A percentile compares a stretch with the other conserved stretches of the same genome.
These are phyloP conservation scores for Neofusicoccum parvum DNA, from an alignment of 2,329 filamentous ascomycete genomes.

Conservation along the genomic window DNA sequence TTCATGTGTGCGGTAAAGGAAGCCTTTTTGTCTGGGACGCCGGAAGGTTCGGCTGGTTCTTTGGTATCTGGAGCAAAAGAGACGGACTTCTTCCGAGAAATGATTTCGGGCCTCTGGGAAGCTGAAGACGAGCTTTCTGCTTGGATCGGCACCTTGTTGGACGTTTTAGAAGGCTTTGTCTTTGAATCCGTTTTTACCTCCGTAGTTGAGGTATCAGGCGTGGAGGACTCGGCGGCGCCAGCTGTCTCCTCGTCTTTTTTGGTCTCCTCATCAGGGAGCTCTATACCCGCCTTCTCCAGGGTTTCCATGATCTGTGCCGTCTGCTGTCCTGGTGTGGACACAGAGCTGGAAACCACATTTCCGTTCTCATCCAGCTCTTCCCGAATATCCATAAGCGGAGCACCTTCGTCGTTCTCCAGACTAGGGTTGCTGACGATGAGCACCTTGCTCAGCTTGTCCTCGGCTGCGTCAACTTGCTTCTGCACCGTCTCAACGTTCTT, in stretches of 20 bases:
- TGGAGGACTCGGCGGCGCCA: neutral
- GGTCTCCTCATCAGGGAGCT: neutral
- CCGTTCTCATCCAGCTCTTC: constrained; percentile 91
- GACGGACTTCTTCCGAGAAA: neutral
- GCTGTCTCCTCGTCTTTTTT: neutral
- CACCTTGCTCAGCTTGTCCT: constrained; percentile 69
- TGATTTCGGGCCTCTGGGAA: neutral
- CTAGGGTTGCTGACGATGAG: constrained; percentile 63
- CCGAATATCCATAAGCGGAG: constrained; percentile 85
- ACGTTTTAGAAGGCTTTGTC: neutral
- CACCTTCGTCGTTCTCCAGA: constrained; percentile 65
- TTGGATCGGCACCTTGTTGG: neutral
- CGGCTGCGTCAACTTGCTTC: constrained; percentile 69
- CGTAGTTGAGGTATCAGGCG: neutral
- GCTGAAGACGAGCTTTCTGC: neutral
- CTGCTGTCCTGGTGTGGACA: constrained; percentile 62
- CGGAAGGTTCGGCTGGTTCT: neutral
- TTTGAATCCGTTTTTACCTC: neutral
- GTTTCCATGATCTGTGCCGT: constrained; percentile 70
- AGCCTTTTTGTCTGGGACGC: constrained; percentile 12
- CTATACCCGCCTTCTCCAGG: constrained; percentile 74
- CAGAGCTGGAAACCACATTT: constrained; percentile 67
- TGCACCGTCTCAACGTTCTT: constrained; percentile 76
- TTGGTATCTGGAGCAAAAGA: constrained; percentile 13
- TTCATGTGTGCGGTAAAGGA: constrained; percentile 22